Evolutionary conservation across 768 basidiomycete genomes (phyloP), one percentile per base, ranked within the genome.

Genomic region (Saitozyma sp.): DNA sequence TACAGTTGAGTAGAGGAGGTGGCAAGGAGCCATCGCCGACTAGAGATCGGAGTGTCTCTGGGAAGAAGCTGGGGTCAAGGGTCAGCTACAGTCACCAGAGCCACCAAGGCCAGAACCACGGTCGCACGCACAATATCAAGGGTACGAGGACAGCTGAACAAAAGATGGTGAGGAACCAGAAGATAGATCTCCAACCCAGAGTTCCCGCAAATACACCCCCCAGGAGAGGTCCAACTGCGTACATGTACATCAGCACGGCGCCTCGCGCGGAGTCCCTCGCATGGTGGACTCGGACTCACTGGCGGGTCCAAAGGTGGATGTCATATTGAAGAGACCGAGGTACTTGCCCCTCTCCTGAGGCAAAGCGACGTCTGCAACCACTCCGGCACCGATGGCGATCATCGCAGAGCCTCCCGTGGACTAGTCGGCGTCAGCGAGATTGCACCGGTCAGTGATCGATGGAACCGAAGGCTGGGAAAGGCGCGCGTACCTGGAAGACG

Each of bases 391-490:
- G 19, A 91, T 81, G 0, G 89, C 89, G 63, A 90, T 83, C 0
- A 88, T 89, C 60, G 89, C 89, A 0, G 90, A 88, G 2, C 87
- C 89, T 1, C 91, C 90, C 3, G 86, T 83, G 1, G 89, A 87
- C 81, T 54, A 59, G 57, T 13, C 48, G 41, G 13, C 37, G 53
- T 63, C 11, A 62, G 54, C 11, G 57, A 50, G 39, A 48, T 52
- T 13, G 61, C 54, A 14, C 59, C 59, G 9, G 41, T 16, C 14
- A 50, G 8, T 2, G 49, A 11, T 29, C 29, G 29, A 29, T 29
- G 29, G 29, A 5, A 29, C 29, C 29, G 2, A 29, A 29, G 29
- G 29, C 29, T 5, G 29, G 29, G 29, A 29, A 58, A 39, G 54
- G 17, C 10, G 11, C 37, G 39, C 66, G 61, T 17, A 64, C 64